Evolutionary conservation across 257 asterid genomes (phyloP).

Genomic region (Ophiorrhiza pumila): DNA sequence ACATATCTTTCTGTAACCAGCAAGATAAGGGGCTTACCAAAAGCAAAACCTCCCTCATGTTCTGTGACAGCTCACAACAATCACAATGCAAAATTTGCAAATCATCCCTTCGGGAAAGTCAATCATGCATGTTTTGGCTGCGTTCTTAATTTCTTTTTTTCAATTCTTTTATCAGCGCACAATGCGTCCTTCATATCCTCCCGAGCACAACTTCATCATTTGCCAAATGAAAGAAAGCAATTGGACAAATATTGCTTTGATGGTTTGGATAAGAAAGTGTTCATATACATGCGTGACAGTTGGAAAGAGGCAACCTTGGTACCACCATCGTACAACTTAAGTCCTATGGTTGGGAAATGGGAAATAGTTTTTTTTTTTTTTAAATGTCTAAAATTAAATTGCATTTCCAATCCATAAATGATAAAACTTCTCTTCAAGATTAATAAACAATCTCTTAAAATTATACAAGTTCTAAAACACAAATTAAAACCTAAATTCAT

Average conservation of each 20-base stretch:
- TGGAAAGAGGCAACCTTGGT: background rate
- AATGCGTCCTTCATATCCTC: background rate
- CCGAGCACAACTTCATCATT: background rate
- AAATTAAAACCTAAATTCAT: slow-evolving; percentile 10
- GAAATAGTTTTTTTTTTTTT: too few relatives aligned
- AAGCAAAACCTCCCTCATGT: background rate
- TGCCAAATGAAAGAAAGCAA: slow-evolving; percentile 7
- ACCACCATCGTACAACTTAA: slow-evolving; percentile 5
- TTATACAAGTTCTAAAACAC: background rate
- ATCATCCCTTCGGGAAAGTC: slow-evolving; percentile 8
- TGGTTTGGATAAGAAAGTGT: background rate
- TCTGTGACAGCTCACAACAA: background rate
- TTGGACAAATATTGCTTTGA: background rate
- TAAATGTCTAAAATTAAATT: slow-evolving; percentile 11
- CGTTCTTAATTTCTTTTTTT: background rate
- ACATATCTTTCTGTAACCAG: background rate
- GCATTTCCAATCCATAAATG: slow-evolving; percentile 2
- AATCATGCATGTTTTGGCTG: background rate
- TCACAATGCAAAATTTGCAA: background rate
- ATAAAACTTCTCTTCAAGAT: slow-evolving; percentile 6
- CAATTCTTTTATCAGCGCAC: background rate
- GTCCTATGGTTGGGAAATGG: slow-evolving; percentile 27
- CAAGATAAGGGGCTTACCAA: background rate
- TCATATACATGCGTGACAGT: background rate
- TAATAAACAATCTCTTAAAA: slow-evolving; percentile 1